Evolutionary conservation across 1,284 basidiomycete genomes (phyloP).

Genomic region (Fomitopsis pinicola): DNA sequence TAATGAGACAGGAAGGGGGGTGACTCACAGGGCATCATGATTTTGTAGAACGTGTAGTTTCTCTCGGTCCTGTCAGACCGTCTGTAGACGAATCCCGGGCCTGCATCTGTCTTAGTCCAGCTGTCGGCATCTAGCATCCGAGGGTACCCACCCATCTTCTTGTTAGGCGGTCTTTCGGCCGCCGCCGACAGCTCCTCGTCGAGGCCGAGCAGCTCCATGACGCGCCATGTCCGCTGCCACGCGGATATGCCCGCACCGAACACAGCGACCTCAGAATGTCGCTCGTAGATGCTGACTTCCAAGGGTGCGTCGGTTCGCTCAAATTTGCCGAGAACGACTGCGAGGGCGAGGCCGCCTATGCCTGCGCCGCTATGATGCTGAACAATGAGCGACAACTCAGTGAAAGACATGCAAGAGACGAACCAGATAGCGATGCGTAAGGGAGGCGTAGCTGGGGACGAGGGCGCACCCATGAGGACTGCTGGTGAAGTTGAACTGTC

Average conservation of each 20-base stretch:
- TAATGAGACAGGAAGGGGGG: background rate
- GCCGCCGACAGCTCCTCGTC: conserved; percentile 25
- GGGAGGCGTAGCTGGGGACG: background rate
- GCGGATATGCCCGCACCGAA: conserved; percentile 34
- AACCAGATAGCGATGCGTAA: background rate
- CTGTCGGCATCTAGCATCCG: background rate
- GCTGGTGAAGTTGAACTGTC: background rate
- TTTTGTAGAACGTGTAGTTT: conserved; percentile 2
- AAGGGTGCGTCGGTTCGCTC: conserved; percentile 20
- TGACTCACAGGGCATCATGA: conserved; percentile 7
- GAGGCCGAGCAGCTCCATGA: conserved; percentile 31
- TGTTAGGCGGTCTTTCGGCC: conserved; percentile 3
- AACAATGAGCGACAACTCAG: background rate
- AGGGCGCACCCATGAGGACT: background rate
- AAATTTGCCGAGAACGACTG: conserved; percentile 29
- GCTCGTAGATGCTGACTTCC: conserved; percentile 33
- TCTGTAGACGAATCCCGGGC: conserved; percentile 7
- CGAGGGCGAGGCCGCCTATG: conserved; percentile 34
- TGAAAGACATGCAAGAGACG: background rate
- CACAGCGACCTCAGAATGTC: conserved; percentile 29
- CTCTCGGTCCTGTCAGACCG: background rate
- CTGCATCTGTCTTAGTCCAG: background rate
- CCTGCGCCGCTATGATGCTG: conserved; percentile 30
- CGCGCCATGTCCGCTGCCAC: conserved; percentile 36
- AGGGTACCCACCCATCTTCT: background rate